Percentiles rank a stretch among this genome's conserved stretches.
Conservation (phyloP, 345 rosid species). For the thale cress (Arabidopsis thaliana) region DNA sequence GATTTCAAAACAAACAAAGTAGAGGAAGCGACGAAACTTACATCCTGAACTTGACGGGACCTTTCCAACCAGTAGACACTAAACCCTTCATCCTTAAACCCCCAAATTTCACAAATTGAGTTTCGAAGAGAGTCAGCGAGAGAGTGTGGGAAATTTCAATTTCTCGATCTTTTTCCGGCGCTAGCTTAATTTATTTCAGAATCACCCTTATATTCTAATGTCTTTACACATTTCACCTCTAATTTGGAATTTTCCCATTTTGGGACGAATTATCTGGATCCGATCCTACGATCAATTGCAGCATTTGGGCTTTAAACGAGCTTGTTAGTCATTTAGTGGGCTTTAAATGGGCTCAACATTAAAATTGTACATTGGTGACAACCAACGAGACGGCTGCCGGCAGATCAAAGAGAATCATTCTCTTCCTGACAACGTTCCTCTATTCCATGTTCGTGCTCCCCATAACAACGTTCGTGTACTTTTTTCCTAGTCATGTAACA, state of each 20-base stretch:
- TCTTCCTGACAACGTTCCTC: neutral
- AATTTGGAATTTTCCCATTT: no score
- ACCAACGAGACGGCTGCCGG: slow-evolving; percentile 27
- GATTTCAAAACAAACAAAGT: slow-evolving; percentile 8
- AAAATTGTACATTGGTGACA: neutral
- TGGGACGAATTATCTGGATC: neutral
- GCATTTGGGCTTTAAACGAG: neutral
- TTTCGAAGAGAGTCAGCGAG: neutral
- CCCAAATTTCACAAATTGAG: slow-evolving; percentile 19
- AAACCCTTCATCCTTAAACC: slow-evolving; percentile 38
- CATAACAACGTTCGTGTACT: slow-evolving; percentile 37
- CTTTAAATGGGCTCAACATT: slow-evolving; percentile 1
- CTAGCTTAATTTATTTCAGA: slow-evolving; percentile 6
- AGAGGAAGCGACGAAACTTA: slow-evolving; percentile 44
- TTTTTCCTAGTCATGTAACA: slow-evolving; percentile 32
- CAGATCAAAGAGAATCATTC: slow-evolving; percentile 30
- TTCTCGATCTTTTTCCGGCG: slow-evolving; percentile 27
- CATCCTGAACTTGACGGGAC: slow-evolving; percentile 86
- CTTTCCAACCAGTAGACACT: slow-evolving; percentile 40
- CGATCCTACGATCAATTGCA: no score
- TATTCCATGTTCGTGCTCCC: slow-evolving; percentile 37
- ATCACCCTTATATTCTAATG: neutral
- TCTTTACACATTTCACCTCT: slow-evolving; percentile 18
- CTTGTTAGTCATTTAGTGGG: neutral
- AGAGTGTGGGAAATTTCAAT: slow-evolving; percentile 14